Percentiles rank a stretch among this genome's conserved stretches.
Conservation (phyloP, 106 monocot species). For the Dioscorea zingiberensis region DNA sequence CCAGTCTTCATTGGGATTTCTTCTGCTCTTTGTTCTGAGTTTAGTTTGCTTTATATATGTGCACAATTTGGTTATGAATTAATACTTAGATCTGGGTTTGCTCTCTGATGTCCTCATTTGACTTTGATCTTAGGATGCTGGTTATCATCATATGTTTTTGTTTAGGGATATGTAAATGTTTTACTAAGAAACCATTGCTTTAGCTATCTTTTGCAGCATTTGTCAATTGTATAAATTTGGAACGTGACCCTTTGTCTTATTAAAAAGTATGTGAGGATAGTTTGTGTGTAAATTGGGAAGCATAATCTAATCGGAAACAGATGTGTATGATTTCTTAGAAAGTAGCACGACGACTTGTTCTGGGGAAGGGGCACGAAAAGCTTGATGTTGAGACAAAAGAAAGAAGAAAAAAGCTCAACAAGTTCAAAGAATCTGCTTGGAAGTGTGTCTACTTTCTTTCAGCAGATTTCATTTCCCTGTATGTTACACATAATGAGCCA, state of each 20-base stretch:
- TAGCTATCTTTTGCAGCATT: neutral
- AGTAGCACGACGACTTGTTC: conserved; percentile 39
- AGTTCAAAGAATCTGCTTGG: conserved; percentile 97
- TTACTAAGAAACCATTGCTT: no score
- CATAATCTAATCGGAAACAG: neutral
- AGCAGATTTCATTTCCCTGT: conserved; percentile 52
- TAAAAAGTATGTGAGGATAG: no score
- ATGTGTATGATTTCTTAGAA: conserved; percentile 32
- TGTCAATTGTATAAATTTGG: conserved; percentile 2
- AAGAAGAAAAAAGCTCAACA: conserved; percentile 59
- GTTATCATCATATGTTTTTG: neutral
- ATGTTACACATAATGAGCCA: conserved; percentile 79
- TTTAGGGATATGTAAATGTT: neutral
- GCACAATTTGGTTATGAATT: neutral
- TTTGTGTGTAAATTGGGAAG: neutral
- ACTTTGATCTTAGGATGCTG: neutral
- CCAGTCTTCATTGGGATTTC: no score
- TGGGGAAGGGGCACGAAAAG: conserved; percentile 47
- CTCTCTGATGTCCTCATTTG: neutral
- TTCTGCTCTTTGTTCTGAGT: no score
- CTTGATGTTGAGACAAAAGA: conserved; percentile 30
- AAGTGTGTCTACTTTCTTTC: conserved; percentile 86
- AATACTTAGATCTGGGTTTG: neutral
- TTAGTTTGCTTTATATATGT: no score
- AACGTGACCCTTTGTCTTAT: no score